A percentile compares a stretch with the other conserved stretches of the same genome.
Evolutionary conservation across 257 asterid species (phyloP).

Genomic region (Fraxinus pennsylvanica): DNA sequence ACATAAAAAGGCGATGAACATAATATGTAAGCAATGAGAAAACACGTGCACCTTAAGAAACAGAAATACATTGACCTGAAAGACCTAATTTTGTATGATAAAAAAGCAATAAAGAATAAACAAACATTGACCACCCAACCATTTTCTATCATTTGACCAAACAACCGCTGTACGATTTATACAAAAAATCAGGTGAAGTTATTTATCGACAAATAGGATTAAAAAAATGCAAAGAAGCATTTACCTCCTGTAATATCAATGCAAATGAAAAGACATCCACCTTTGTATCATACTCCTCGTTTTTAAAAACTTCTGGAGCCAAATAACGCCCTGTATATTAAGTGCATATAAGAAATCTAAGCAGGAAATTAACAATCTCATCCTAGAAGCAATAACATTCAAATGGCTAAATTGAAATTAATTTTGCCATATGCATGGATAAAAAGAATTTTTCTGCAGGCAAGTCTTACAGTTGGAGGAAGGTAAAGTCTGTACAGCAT

Average conservation of each 20-base stretch:
- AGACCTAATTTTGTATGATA: too few relatives aligned
- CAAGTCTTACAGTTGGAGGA: background rate
- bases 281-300: conserved; percentile 78
- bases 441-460: background rate
- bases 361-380: conserved; percentile 15
- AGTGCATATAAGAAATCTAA: conserved; percentile 11
- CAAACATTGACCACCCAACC: background rate
- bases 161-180: background rate
- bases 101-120: background rate
- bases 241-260: conserved; percentile 81
- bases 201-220: background rate
- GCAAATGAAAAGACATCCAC: conserved; percentile 94
- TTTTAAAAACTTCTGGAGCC: conserved; percentile 88
- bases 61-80: background rate
- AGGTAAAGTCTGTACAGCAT: conserved; percentile 15
- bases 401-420: conserved; percentile 15
- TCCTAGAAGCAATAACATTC: conserved; percentile 4
- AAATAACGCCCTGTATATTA: conserved; percentile 55
- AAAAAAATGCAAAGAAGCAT: conserved; percentile 16
- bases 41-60: background rate
- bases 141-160: background rate
- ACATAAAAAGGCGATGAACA: background rate
- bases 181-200: background rate
- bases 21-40: background rate
- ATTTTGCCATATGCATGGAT: background rate